Percentiles rank a stretch among this genome's conserved stretches.
These are phyloP conservation scores for Cynanchum wilfordii DNA, from an alignment of 257 asterid species.

Conservation along the genomic window DNA sequence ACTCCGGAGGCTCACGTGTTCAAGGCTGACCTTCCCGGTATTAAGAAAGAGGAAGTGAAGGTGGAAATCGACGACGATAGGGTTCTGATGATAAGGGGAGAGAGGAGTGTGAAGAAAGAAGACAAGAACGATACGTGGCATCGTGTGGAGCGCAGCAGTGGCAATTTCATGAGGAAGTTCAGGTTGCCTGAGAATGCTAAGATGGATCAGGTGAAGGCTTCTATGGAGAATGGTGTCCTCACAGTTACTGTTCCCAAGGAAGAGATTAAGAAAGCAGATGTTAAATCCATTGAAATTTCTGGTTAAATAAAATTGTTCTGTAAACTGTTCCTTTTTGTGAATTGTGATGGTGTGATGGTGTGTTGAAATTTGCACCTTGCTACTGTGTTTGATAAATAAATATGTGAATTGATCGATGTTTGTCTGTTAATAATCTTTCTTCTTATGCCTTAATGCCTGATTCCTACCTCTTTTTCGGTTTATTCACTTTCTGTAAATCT, in stretches of 20 bases:
- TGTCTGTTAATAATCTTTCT: too few species aligned
- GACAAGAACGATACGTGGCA: constrained; percentile 22
- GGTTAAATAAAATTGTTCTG: neutral
- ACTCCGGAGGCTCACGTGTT: constrained; percentile 21
- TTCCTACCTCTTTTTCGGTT: too few species aligned
- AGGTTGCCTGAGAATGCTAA: constrained; percentile 15
- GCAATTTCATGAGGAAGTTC: constrained; percentile 16
- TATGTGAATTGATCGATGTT: too few species aligned
- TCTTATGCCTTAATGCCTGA: too few species aligned
- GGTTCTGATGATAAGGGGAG: constrained; percentile 15
- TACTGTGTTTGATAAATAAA: too few species aligned
- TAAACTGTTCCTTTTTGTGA: neutral
- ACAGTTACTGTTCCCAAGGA: constrained; percentile 18
- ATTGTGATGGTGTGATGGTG: too few species aligned
- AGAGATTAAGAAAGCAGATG: constrained; percentile 16
- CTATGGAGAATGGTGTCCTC: constrained; percentile 18
- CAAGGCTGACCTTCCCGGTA: constrained; percentile 20
- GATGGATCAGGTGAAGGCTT: constrained; percentile 12
- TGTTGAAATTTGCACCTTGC: too few species aligned
- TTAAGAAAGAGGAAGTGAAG: constrained; percentile 18
- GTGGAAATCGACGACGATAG: too few species aligned
- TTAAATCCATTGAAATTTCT: constrained; percentile 19
- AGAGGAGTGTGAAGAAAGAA: constrained; percentile 24
- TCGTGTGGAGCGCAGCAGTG: constrained; percentile 22
- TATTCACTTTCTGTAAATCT: too few species aligned